These are phyloP conservation scores for Polyporus tsugae DNA, from an alignment of 1,284 basidiomycete species.

Conservation along the genomic window DNA sequence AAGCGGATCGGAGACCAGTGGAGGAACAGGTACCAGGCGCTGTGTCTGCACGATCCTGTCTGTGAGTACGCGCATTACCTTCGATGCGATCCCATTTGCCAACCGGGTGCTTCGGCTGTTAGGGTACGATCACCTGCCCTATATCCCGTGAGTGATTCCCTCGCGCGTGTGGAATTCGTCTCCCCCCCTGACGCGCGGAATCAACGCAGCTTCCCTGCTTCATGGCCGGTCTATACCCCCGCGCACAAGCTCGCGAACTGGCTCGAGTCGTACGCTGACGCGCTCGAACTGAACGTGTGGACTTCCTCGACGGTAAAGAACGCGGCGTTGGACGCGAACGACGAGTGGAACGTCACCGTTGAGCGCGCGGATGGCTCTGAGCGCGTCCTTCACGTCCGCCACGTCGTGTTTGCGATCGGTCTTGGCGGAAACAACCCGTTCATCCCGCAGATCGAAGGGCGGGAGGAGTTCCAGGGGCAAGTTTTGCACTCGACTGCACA, in stretches of 20 bases:
- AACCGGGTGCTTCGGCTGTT: not conserved
- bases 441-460: conserved; percentile 56
- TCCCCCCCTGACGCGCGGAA: not conserved
- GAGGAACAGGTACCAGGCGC: conserved; percentile 64
- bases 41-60: conserved; percentile 72
- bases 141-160: conserved; percentile 43
- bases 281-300: conserved; percentile 74
- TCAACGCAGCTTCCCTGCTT: conserved; percentile 56
- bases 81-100: not conserved
- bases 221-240: conserved; percentile 70
- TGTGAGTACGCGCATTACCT: conserved; percentile 53
- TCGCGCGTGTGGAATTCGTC: not conserved
- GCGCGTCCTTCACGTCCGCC: conserved; percentile 60
- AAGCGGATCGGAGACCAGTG: conserved; percentile 65
- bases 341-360: conserved; percentile 65
- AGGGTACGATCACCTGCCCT: conserved; percentile 69
- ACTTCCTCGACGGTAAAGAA: conserved; percentile 57
- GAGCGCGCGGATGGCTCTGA: conserved; percentile 50
- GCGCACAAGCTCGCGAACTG: conserved; percentile 72
- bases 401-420: conserved; percentile 70
- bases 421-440: conserved; percentile 59
- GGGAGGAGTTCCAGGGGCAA: conserved; percentile 54
- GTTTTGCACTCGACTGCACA: conserved; percentile 53
- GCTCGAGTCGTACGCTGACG: conserved; percentile 71
- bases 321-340: conserved; percentile 54